Percentiles rank a stretch among this genome's conserved stretches.
These are phyloP conservation scores for Otatea glauca DNA, from an alignment of 176 grass and related monocot genomes.

Conservation along the genomic window DNA sequence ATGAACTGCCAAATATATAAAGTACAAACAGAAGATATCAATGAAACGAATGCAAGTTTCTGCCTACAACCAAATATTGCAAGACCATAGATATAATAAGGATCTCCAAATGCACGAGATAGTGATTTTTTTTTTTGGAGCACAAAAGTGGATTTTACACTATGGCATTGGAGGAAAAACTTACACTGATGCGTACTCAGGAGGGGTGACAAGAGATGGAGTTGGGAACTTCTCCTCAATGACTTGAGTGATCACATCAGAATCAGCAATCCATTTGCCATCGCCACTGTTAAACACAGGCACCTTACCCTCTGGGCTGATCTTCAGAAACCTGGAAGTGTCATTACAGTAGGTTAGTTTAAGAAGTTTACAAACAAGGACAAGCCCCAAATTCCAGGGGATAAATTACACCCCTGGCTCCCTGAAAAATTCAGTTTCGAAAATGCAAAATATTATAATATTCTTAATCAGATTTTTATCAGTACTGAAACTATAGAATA, in stretches of 20 bases:
- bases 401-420: not conserved
- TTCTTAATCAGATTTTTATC: not conserved
- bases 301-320: slow-evolving; percentile 88
- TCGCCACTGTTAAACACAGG: slow-evolving; percentile 72
- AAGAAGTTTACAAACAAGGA: not conserved
- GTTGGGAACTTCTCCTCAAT: slow-evolving; percentile 82
- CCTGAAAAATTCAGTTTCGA: not conserved
- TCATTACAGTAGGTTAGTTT: not conserved
- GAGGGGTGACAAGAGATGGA: slow-evolving; percentile 69
- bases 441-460: slow-evolving; percentile 4
- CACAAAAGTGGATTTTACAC: not conserved
- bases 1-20: not conserved
- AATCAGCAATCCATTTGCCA: slow-evolving; percentile 78
- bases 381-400: not conserved
- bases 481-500: not conserved
- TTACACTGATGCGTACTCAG: slow-evolving; percentile 77
- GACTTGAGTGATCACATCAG: slow-evolving; percentile 77
- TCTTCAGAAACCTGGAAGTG: slow-evolving; percentile 70
- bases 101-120: not conserved
- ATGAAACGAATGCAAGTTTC: not conserved
- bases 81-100: not conserved
- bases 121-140: not conserved
- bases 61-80: not conserved
- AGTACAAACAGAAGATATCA: not conserved
- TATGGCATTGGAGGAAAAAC: not conserved